Base-by-base conservation (phyloP, 1,139 yeast species). In the Geotrichum candidum region DNA sequence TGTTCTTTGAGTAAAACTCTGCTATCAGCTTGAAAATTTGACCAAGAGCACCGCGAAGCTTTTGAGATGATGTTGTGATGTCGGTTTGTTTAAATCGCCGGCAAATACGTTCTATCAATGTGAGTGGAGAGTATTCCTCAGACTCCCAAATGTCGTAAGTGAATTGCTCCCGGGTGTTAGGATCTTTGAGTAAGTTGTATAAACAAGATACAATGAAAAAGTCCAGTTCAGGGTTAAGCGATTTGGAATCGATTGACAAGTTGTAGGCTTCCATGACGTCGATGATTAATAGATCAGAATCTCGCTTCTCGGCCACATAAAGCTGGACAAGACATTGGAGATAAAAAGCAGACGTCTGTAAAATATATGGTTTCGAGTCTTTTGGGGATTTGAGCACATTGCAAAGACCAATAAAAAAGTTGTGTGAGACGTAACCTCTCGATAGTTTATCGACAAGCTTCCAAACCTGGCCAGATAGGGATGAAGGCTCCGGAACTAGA, bases 101-200 rank as follows among this genome's bases (percentile, higher is more conserved):
- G 22, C 61, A 55, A 6, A 65, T 56, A 22, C 46, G 55, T 38
- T 60, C 63, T n/a, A 72, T 56, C 13, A 71, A 65, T 18, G 77
- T 80, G 56, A 78, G 78, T 0, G 85, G 76, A 2, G 86, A 81
- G 18, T 70, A 67, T 1, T 76, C 71, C 1, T 76, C 68, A 0
- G 84, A 76, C 63, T 79, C 79, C 86, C 87, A 84, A 23, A 80
- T 68, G 54, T 82, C 83, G 65, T 67, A 73, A 15, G 71, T 67
- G 45, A 75, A 69, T 27, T 62, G 57, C 3, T 65, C 60, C 29
- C 68, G 62, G 23, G 73, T 58, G 2, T 56, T 58, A 15, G 60
- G 61, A 38, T 68, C 65, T 6, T 64, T 50, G 10, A 74, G 61
- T 3, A 76, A 57, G n/a, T 64, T 67, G 31, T 63, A 64, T 11